A percentile compares a stretch with the other conserved stretches of the same genome.
These are phyloP conservation scores for Kitagawia praeruptora DNA, from an alignment of 129 eudicot species.

Conservation along the genomic window DNA sequence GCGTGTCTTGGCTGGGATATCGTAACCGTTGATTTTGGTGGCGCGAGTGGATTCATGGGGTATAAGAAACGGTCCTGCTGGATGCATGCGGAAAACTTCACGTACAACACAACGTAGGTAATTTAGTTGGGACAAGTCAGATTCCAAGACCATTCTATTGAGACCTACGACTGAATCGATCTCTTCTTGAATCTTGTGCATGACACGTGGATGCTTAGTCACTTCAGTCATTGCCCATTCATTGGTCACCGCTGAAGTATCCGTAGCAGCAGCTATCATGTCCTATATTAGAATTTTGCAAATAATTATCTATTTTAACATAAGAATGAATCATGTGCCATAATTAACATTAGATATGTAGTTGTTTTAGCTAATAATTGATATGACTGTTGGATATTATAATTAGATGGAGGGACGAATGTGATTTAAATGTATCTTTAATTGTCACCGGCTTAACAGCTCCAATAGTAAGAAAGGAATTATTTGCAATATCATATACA, in stretches of 20 bases:
- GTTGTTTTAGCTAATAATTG: background rate
- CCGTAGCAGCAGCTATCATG: slow-evolving; percentile 98
- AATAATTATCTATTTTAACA: background rate
- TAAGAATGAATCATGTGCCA: background rate
- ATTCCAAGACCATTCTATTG: slow-evolving; percentile 63
- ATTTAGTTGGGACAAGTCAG: slow-evolving; percentile 58
- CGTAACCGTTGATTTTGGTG: slow-evolving; percentile 78
- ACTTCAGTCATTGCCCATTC: slow-evolving; percentile 97
- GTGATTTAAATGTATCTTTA: background rate
- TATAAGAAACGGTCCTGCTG: slow-evolving; percentile 94
- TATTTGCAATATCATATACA: background rate
- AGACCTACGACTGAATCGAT: slow-evolving; percentile 70
- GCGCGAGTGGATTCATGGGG: slow-evolving; percentile 75
- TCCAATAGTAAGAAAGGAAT: background rate
- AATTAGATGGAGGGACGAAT: background rate
- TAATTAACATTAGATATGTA: background rate
- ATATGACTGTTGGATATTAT: background rate
- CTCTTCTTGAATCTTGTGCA: slow-evolving; percentile 63
- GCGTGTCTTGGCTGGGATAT: slow-evolving; percentile 82
- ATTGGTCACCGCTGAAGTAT: slow-evolving; percentile 89
- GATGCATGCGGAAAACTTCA: slow-evolving; percentile 90
- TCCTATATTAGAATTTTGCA: slow-evolving; percentile 29
- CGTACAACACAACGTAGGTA: slow-evolving; percentile 81
- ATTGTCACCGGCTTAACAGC: background rate
- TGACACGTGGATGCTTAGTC: slow-evolving; percentile 77